Conservation (phyloP, 2,329 filamentous ascomycete species). For the Neofusicoccum sp. region DNA sequence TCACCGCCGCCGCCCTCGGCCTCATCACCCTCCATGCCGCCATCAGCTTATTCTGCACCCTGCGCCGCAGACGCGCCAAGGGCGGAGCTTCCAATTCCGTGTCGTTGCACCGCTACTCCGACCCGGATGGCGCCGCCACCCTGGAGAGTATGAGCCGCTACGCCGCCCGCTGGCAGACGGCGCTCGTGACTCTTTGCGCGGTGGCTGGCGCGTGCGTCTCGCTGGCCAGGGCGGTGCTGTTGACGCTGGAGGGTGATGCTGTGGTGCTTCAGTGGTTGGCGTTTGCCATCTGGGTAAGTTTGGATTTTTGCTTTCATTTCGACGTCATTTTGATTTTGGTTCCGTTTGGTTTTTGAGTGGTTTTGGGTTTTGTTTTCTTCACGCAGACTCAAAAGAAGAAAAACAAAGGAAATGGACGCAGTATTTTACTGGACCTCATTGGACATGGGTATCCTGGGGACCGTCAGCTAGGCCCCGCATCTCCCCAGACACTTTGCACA, state of each 20-base stretch:
- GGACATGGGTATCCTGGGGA: too few relatives aligned
- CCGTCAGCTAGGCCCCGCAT: too few relatives aligned
- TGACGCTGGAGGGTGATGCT: not conserved
- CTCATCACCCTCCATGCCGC: constrained; percentile 2
- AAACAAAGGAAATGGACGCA: too few relatives aligned
- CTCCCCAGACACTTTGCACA: too few relatives aligned
- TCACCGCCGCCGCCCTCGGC: not conserved
- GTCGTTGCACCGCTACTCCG: not conserved
- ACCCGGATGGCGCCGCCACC: constrained; percentile 8
- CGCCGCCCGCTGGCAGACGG: constrained; percentile 4
- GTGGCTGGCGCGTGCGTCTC: not conserved
- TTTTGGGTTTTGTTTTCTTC: not conserved
- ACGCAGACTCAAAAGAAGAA: too few relatives aligned
- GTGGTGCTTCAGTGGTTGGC: not conserved
- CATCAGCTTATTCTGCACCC: constrained; percentile 4
- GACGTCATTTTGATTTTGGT: not conserved
- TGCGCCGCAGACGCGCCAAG: constrained; percentile 8
- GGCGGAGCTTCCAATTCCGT: not conserved
- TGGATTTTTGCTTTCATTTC: not conserved
- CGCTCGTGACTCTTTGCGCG: not conserved
- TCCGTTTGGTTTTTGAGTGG: not conserved
- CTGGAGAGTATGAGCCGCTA: constrained; percentile 1
- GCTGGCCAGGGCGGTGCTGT: not conserved
- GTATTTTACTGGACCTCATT: not conserved
- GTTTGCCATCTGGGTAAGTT: constrained; percentile 5